Conservation (phyloP, 2,329 filamentous ascomycete species). For the Emmonsia crescens region DNA sequence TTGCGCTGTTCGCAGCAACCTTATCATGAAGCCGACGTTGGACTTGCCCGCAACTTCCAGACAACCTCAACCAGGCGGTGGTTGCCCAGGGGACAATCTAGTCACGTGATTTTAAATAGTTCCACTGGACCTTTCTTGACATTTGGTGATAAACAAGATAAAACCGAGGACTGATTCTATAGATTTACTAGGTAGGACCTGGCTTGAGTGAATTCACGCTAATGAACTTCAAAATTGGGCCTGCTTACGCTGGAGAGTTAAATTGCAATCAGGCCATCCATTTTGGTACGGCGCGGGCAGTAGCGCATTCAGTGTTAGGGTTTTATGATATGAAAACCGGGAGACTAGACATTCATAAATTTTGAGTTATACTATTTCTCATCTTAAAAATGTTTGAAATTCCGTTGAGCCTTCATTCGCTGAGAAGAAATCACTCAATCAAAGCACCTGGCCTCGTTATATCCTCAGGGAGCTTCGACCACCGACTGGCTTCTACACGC, state of each 20-base stretch:
- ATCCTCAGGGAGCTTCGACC: conserved; percentile 8
- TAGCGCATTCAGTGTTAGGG: no score
- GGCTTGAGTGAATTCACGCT: background rate
- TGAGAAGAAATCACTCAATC: background rate
- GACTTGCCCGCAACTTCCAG: background rate
- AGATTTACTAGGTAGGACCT: background rate
- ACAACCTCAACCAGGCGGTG: background rate
- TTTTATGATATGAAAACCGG: no score
- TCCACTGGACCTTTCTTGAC: background rate
- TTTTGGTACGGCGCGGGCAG: no score
- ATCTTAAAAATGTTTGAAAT: no score
- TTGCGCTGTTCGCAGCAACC: background rate
- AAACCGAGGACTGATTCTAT: background rate
- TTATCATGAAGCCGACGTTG: background rate
- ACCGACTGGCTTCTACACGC: conserved; percentile 27
- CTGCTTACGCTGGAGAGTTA: background rate
- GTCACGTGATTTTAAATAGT: background rate
- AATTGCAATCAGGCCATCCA: no score
- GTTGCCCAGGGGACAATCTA: background rate
- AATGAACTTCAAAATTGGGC: background rate
- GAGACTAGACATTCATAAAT: no score
- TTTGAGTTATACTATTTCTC: no score
- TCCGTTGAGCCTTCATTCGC: background rate
- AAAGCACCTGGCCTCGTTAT: background rate
- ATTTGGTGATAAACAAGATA: background rate